A percentile compares a stretch with the other conserved stretches of the same genome.
phyloP scores from a whole-genome alignment of 202 grass and related monocot genomes.

The Bolboschoenoplectus hybrid region DNA sequence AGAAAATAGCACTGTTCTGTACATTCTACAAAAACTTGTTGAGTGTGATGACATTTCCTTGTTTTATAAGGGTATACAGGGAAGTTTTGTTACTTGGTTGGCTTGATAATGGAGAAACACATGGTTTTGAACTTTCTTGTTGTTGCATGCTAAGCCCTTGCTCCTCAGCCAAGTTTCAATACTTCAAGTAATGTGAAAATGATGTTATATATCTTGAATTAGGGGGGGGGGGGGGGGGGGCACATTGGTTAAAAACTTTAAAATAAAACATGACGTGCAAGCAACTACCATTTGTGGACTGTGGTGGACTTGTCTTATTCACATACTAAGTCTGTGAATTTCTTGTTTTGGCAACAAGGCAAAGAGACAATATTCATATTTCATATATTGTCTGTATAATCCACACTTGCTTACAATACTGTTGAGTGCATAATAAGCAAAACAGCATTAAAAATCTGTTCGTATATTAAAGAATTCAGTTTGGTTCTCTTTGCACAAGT shows the following conservation, averaged over 20 bases:
- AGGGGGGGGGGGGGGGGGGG: too few species aligned
- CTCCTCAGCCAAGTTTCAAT: neutral
- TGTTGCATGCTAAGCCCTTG: neutral
- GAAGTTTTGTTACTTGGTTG: neutral
- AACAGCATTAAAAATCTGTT: neutral
- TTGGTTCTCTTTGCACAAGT: neutral
- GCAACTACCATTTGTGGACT: slow-evolving; percentile 11
- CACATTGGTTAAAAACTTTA: neutral
- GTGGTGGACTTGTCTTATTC: slow-evolving; percentile 18
- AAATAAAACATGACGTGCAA: slow-evolving; percentile 33
- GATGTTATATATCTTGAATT: slow-evolving; percentile 23
- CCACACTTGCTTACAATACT: neutral
- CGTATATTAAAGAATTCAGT: neutral
- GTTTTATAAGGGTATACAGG: neutral
- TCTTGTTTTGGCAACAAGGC: neutral
- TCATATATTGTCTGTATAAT: neutral
- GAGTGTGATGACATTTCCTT: neutral
- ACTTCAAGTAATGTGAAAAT: slow-evolving; percentile 25
- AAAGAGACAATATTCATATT: neutral
- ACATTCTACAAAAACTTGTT: neutral
- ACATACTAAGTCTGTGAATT: slow-evolving; percentile 3
- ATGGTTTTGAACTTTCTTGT: neutral
- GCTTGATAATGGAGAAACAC: neutral
- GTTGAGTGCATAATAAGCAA: neutral
- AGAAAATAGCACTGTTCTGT: too few species aligned